Evolutionary conservation across 148 eudicot species (phyloP), one percentile per base, ranked within the genome.

Genomic region (Oxyria digyna): DNA sequence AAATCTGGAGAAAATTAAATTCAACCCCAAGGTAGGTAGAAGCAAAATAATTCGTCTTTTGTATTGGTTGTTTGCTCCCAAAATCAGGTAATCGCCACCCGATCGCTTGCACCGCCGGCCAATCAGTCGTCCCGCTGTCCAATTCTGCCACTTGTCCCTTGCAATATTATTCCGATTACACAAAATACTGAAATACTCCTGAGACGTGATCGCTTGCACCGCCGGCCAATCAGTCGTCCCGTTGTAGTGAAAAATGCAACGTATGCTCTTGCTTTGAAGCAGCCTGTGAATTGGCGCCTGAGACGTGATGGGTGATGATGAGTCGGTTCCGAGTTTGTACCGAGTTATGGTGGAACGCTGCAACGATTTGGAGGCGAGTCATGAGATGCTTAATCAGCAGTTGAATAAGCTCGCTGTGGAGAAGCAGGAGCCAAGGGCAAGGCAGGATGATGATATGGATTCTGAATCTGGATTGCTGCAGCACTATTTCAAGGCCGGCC

Each of bases 301-400:
- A n/a, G 42, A 64, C 68, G 68, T 35, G 43, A 65, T 65, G 68
- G 45, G 45, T 12, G 24, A 12, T 21, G 68, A 41, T 4, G 71
- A 68, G 50, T 42, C 78, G 42, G 33, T 26, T 17, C 29, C 67
- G 67, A 49, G 27, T 21, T 46, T 69, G 13, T 70, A 77, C 73
- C 69, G 66, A 8, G 72, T 24, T 5, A 63, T 90, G 26, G 41
- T 69, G 14, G 77, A 74, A 48, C 79, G 94, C 55, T 80, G 81
- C 57, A 24, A 67, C 67, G 79, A 78, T 67, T 68, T 87, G 52
- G 94, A 85, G 48, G 80, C 85, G 29, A 80, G 80, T 72, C 81
- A 85, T 55, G 77, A 57, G 27, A 75, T 62, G 1, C 73, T 91
- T 11, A 69, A 73, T 49, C 77, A 75, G 4, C 83, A 86, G 68